Percentiles rank a stretch among this genome's conserved stretches.
Evolutionary conservation across 169 alveolate species (phyloP).

Genomic region (Plasmodium chabaudi): DNA sequence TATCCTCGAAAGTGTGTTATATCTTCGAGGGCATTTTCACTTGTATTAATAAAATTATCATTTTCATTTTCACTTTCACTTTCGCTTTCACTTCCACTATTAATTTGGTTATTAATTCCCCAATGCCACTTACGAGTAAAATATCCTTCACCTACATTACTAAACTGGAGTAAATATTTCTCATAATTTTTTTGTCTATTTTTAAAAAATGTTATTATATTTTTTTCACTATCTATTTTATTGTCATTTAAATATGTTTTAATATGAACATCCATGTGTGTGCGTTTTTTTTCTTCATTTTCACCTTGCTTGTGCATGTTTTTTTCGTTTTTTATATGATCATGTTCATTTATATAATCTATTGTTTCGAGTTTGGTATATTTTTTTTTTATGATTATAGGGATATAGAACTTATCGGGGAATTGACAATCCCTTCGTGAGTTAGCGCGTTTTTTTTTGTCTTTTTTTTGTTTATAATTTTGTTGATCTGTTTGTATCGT

Average conservation of each 20-base stretch:
- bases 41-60: neutral
- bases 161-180: slow-evolving; percentile 51
- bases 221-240: slow-evolving; percentile 9
- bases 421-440: slow-evolving; percentile 76
- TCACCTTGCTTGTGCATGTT: neutral
- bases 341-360: neutral
- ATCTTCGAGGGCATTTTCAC: no score
- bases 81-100: neutral
- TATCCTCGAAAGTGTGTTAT: slow-evolving; percentile 23
- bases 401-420: slow-evolving; percentile 77
- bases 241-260: slow-evolving; percentile 16
- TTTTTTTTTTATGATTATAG: slow-evolving; percentile 35
- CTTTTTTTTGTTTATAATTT: neutral
- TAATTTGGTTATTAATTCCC: neutral
- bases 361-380: neutral
- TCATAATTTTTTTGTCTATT: slow-evolving; percentile 67
- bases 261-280: neutral
- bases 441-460: neutral
- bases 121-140: neutral
- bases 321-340: neutral
- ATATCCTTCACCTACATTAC: neutral
- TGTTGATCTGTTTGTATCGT: neutral
- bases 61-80: slow-evolving; percentile 11
- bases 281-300: neutral
- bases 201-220: slow-evolving; percentile 40